Evolutionary conservation across 192 early-diverging fungal genomes (phyloP).

Genomic region (Gamsiella multidivaricata): DNA sequence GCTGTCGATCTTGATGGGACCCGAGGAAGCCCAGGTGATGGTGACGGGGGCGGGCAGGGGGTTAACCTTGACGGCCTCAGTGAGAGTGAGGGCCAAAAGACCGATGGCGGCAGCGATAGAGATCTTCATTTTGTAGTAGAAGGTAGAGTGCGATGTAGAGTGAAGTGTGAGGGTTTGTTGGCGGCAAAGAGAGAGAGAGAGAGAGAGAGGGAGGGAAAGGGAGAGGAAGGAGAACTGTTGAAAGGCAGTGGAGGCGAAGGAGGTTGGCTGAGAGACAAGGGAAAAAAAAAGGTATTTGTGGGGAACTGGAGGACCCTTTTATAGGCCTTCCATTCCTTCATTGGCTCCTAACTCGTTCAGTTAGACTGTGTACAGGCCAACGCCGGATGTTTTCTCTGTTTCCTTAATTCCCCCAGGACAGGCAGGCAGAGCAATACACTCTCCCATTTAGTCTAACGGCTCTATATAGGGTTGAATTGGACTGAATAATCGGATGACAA

Average conservation of each 20-base stretch:
- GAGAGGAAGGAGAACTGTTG: conserved; percentile 2
- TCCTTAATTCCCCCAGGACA: background rate
- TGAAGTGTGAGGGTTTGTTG: background rate
- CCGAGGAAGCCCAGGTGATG: conserved; percentile 50
- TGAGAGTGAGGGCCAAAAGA: conserved; percentile 46
- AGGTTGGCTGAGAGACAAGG: conserved; percentile 43
- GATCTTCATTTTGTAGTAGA: conserved; percentile 35
- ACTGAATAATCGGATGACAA: too few species aligned
- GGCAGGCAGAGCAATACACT: too few species aligned
- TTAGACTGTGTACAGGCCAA: too few species aligned
- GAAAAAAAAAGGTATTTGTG: conserved; percentile 29
- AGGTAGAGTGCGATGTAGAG: background rate
- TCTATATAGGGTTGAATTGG: too few species aligned
- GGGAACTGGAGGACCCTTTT: conserved; percentile 23
- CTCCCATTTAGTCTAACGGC: too few species aligned
- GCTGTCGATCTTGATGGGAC: conserved; percentile 52
- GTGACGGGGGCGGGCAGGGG: conserved; percentile 53
- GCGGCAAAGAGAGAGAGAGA: background rate
- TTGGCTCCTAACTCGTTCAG: too few species aligned
- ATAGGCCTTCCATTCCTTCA: conserved; percentile 10
- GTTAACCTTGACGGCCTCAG: conserved; percentile 58
- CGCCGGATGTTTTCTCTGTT: background rate
- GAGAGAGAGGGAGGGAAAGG: background rate
- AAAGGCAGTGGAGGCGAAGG: conserved; percentile 17
- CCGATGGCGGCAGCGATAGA: conserved; percentile 48